Base-by-base conservation (phyloP, 2,329 filamentous ascomycete species). In the Diaporthe sp. region DNA sequence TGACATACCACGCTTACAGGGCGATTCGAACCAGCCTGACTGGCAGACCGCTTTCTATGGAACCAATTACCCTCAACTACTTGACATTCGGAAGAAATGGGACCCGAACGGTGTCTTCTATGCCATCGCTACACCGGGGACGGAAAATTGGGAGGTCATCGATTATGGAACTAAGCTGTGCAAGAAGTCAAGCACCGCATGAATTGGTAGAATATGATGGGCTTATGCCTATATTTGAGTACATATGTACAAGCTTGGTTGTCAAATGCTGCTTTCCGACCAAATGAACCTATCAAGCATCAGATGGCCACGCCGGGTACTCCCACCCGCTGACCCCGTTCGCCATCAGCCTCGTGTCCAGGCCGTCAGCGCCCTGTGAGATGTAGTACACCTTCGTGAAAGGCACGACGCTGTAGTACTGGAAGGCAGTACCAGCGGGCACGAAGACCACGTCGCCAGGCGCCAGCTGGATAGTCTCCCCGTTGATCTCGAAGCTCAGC, bases 101-200 rank as follows among this genome's bases (percentile, higher is more conserved):
- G 83, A 84, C 2, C 82, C 62, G 2, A 49, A 51, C 17, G 62
- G 62, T 10, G 44, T 53, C 3, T 68, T 83, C 28, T 80, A 81
- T 53, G 76, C 78, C 0, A 74, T 80, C 2, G 65, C 79, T 7
- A 81, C 79, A 4, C 79, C 79, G 0, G 80, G 79, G 17, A 81
- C 79, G 15, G 80, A 81, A 37, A 78, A 81, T 25, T 81, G 80
- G 80, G 79, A 81, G 58, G 80, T 80, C 19, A 79, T 81, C 58
- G 79, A 80, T n/a, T 81, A 81, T 42, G 79, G 80, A 0, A 81
- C 80, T 13, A 79, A 79, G 72, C 69, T 81, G 6, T 81, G 80
- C 57, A 77, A 77, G 17, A 79, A 58, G 65, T 57, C 46, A n/a
- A n/a, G n/a, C n/a, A n/a, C n/a, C n/a, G n/a, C n/a, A n/a, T n/a